phyloP scores from a whole-genome alignment of 169 alveolate genomes.

The Eimeria maxima region DNA sequence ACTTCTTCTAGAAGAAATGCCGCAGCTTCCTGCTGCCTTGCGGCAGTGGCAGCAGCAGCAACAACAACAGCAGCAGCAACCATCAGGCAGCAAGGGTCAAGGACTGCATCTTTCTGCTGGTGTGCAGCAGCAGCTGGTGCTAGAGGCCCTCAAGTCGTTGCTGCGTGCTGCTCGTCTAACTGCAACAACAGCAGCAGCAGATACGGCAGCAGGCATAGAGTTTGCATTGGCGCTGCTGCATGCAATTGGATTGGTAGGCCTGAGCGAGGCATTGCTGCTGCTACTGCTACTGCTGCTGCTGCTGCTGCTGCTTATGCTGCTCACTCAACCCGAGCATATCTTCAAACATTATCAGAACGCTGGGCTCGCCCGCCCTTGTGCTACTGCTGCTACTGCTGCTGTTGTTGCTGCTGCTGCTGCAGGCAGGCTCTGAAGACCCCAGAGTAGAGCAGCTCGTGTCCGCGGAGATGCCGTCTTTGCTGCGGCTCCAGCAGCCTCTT shows the following conservation, averaged over 20 bases:
- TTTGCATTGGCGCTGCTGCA: not conserved
- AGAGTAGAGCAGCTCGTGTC: not conserved
- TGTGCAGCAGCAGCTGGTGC: not conserved
- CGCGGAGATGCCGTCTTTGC: not conserved
- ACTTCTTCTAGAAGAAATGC: not conserved
- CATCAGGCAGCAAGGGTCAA: not conserved
- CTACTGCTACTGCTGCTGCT: slow-evolving; percentile 1
- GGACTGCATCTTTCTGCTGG: not conserved
- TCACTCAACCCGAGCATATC: not conserved
- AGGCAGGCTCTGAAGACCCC: not conserved
- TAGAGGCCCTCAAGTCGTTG: slow-evolving; percentile 18
- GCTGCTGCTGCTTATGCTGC: slow-evolving; percentile 3
- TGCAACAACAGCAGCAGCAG: slow-evolving; percentile 10
- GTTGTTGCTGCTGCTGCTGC: slow-evolving; percentile 15
- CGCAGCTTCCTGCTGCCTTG: slow-evolving; percentile 12
- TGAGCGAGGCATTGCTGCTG: not conserved
- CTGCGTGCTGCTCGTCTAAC: slow-evolving; percentile 23
- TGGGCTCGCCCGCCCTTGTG: not conserved
- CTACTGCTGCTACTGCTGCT: not conserved
- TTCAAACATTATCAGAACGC: not conserved
- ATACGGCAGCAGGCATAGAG: slow-evolving; percentile 20
- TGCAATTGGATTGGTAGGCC: not conserved
- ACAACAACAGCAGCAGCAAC: not conserved
- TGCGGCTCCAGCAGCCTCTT: slow-evolving; percentile 7
- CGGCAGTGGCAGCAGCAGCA: slow-evolving; percentile 14